Conservation (phyloP, 1,284 basidiomycete genomes). For the Ceratobasidium sp. region DNA sequence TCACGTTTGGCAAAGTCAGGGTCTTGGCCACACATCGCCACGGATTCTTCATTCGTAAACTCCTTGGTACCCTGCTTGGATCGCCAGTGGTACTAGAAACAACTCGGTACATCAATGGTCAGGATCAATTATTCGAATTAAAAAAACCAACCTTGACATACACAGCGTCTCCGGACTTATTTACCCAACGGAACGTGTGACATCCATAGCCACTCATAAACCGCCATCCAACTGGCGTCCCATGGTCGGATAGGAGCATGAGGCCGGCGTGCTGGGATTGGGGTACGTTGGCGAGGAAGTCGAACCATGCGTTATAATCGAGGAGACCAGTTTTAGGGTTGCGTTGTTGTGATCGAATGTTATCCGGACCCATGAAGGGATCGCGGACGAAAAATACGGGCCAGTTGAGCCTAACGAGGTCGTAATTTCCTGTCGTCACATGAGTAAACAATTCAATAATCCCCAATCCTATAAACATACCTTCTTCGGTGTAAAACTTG, state of each 20-base stretch:
- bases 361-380: slow-evolving; percentile 57
- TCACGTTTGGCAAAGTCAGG: slow-evolving; percentile 59
- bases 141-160: slow-evolving; percentile 85
- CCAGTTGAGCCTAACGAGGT: slow-evolving; percentile 70
- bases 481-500: slow-evolving; percentile 87
- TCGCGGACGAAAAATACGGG: slow-evolving; percentile 91
- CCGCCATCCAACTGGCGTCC: slow-evolving; percentile 89
- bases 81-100: slow-evolving; percentile 53
- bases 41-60: slow-evolving; percentile 58
- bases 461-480: slow-evolving; percentile 75
- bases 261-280: slow-evolving; percentile 70
- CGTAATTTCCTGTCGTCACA: slow-evolving; percentile 52
- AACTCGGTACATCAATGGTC: slow-evolving; percentile 5
- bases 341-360: slow-evolving; percentile 54
- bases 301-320: slow-evolving; percentile 57
- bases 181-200: slow-evolving; percentile 63
- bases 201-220: slow-evolving; percentile 91
- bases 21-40: slow-evolving; percentile 56
- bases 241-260: slow-evolving; percentile 91
- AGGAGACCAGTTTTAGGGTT: slow-evolving; percentile 54
- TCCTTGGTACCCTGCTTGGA: slow-evolving; percentile 50
- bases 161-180: slow-evolving; percentile 81
- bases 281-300: slow-evolving; percentile 59
- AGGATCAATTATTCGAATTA: slow-evolving; percentile 52
- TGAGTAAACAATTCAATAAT: neutral